These are phyloP conservation scores for Theobroma grandiflorum DNA, from an alignment of 441 rosid genomes.

Conservation along the genomic window DNA sequence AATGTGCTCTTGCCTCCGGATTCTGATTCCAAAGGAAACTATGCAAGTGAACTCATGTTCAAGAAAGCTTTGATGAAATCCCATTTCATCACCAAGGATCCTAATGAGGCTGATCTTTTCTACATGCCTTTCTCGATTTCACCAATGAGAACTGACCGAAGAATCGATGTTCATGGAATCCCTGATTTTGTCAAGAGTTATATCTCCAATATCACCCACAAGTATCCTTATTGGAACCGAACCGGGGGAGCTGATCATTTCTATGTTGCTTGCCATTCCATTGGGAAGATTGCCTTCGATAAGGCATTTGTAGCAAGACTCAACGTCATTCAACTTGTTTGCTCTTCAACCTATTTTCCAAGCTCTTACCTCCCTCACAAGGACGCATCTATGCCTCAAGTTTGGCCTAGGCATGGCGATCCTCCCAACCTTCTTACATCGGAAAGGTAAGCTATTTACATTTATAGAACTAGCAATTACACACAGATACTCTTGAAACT, in stretches of 20 bases:
- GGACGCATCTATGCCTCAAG: constrained; percentile 70
- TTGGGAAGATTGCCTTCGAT: constrained; percentile 57
- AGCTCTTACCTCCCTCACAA: constrained; percentile 61
- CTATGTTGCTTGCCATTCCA: constrained; percentile 72
- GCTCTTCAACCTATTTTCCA: constrained; percentile 66
- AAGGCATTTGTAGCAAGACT: constrained; percentile 50
- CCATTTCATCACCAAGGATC: constrained; percentile 64
- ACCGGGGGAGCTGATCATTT: constrained; percentile 74
- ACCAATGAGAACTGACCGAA: constrained; percentile 59
- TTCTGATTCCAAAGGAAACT: constrained; percentile 54
- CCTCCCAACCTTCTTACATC: constrained; percentile 50
- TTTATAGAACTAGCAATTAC: not conserved
- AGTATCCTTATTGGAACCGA: constrained; percentile 70
- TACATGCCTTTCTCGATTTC: constrained; percentile 72
- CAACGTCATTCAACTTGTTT: constrained; percentile 71
- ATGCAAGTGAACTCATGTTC: constrained; percentile 72
- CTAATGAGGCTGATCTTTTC: constrained; percentile 60
- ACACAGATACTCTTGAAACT: not conserved
- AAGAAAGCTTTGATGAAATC: constrained; percentile 62
- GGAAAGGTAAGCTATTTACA: constrained; percentile 43
- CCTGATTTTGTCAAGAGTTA: constrained; percentile 57
- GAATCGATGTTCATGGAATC: constrained; percentile 52
- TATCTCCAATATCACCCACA: constrained; percentile 48
- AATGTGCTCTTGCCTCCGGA: constrained; percentile 60
- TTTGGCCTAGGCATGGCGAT: constrained; percentile 64